Evolutionary conservation across 1,284 basidiomycete genomes (phyloP).

Genomic region (Grifola frondosa): DNA sequence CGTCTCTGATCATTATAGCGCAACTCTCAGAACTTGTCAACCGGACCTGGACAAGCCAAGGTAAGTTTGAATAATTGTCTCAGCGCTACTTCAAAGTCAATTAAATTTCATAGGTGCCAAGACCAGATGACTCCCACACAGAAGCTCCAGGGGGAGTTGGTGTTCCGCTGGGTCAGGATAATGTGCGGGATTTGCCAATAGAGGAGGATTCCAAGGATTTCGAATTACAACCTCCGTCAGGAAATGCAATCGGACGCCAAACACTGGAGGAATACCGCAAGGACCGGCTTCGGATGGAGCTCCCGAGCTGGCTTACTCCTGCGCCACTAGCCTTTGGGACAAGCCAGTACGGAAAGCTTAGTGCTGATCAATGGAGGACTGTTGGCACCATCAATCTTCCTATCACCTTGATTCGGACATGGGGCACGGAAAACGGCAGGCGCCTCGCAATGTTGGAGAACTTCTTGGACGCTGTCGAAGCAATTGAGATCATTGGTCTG

Average conservation of each 20-base stretch:
- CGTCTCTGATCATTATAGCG: too few relatives aligned
- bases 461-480: neutral
- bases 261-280: slow-evolving; percentile 1
- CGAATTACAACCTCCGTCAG: too few relatives aligned
- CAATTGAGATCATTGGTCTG: slow-evolving; percentile 6
- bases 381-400: slow-evolving; percentile 11
- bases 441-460: neutral
- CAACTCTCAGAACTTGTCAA: too few relatives aligned
- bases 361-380: slow-evolving; percentile 15
- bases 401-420: slow-evolving; percentile 10
- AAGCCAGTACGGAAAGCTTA: slow-evolving; percentile 11
- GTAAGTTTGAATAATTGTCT: too few relatives aligned
- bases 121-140: too few relatives aligned
- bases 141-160: too few relatives aligned
- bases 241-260: neutral
- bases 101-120: too few relatives aligned
- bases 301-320: slow-evolving; percentile 10
- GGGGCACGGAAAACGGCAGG: slow-evolving; percentile 1
- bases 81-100: too few relatives aligned
- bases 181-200: too few relatives aligned
- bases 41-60: too few relatives aligned
- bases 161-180: too few relatives aligned
- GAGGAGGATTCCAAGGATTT: too few relatives aligned
- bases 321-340: slow-evolving; percentile 8
- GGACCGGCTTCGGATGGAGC: neutral